Conservation (phyloP, 176 grass and related monocot species). For the Oropetium thomaeum region DNA sequence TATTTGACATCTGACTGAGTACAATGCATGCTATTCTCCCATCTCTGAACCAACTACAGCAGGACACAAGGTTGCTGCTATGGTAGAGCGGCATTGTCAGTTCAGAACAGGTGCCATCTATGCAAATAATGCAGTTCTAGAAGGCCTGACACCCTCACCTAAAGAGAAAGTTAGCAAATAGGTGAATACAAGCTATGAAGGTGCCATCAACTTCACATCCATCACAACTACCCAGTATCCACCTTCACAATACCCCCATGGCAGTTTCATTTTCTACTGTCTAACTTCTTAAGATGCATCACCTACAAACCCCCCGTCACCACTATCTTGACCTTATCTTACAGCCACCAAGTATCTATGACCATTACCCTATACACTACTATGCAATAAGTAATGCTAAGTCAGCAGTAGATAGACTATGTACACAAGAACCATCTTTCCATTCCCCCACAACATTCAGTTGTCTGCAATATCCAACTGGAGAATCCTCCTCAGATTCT, state of each 20-base stretch:
- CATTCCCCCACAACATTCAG: slow-evolving; percentile 17
- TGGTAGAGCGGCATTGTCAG: slow-evolving; percentile 1
- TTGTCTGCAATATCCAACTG: slow-evolving; percentile 48
- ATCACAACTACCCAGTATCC: slow-evolving; percentile 7
- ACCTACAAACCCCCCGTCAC: slow-evolving; percentile 7
- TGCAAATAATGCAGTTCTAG: slow-evolving; percentile 30
- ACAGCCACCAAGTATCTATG: slow-evolving; percentile 4
- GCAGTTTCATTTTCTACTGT: background rate
- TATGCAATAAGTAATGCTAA: slow-evolving; percentile 17
- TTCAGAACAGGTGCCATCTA: slow-evolving; percentile 13
- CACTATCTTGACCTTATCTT: background rate
- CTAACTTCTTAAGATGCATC: slow-evolving; percentile 4
- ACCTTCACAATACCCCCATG: background rate
- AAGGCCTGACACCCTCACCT: slow-evolving; percentile 16
- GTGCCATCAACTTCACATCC: slow-evolving; percentile 1
- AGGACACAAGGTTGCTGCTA: background rate
- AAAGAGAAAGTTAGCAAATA: slow-evolving; percentile 21
- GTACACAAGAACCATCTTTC: slow-evolving; percentile 28
- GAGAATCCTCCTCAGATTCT: slow-evolving; percentile 88
- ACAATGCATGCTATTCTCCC: background rate
- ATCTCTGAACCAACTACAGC: slow-evolving; percentile 10
- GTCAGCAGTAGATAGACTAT: slow-evolving; percentile 24
- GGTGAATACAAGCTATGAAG: slow-evolving; percentile 35
- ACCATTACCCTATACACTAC: slow-evolving; percentile 41
- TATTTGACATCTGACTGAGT: slow-evolving; percentile 21